These are phyloP conservation scores for Ascobolus immersus DNA, from an alignment of 495 filamentous ascomycete genomes.

Conservation along the genomic window DNA sequence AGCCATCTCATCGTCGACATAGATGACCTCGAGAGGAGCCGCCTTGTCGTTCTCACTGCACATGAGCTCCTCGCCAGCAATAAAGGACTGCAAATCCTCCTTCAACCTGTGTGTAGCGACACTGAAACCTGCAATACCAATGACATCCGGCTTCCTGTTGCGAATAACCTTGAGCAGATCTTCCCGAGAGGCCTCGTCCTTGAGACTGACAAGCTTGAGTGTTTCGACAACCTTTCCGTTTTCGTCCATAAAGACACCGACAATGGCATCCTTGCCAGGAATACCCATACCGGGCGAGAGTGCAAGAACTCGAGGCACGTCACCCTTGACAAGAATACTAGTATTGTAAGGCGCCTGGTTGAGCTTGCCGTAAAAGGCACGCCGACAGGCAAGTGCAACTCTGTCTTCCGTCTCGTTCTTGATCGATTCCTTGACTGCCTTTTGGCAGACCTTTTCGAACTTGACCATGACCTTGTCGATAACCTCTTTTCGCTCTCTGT, in stretches of 20 bases:
- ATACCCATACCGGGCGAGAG: slow-evolving; percentile 61
- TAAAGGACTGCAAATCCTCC: slow-evolving; percentile 46
- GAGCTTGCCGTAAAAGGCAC: slow-evolving; percentile 29
- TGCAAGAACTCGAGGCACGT: slow-evolving; percentile 60
- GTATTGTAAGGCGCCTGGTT: slow-evolving; percentile 94
- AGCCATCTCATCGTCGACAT: slow-evolving; percentile 89
- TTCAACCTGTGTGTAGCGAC: slow-evolving; percentile 66
- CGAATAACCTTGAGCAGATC: slow-evolving; percentile 47
- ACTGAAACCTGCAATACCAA: slow-evolving; percentile 73
- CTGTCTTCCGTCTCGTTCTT: slow-evolving; percentile 77
- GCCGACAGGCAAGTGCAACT: slow-evolving; percentile 54
- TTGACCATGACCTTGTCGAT: slow-evolving; percentile 57
- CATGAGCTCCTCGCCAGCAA: slow-evolving; percentile 46
- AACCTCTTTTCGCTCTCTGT: slow-evolving; percentile 55
- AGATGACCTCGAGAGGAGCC: slow-evolving; percentile 52
- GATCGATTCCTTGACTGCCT: slow-evolving; percentile 78
- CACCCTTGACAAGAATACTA: slow-evolving; percentile 74
- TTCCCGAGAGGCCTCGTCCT: slow-evolving; percentile 39
- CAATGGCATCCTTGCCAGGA: slow-evolving; percentile 48
- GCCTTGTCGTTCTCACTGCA: slow-evolving; percentile 34
- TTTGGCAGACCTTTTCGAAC: slow-evolving; percentile 59
- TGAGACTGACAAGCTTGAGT: slow-evolving; percentile 57
- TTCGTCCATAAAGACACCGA: slow-evolving; percentile 82
- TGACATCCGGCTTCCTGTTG: slow-evolving; percentile 62
- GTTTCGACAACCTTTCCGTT: slow-evolving; percentile 70